Evolutionary conservation across 2,329 filamentous ascomycete genomes (phyloP), one percentile per base, ranked within the genome.

Genomic region (Cladosporium sp.): DNA sequence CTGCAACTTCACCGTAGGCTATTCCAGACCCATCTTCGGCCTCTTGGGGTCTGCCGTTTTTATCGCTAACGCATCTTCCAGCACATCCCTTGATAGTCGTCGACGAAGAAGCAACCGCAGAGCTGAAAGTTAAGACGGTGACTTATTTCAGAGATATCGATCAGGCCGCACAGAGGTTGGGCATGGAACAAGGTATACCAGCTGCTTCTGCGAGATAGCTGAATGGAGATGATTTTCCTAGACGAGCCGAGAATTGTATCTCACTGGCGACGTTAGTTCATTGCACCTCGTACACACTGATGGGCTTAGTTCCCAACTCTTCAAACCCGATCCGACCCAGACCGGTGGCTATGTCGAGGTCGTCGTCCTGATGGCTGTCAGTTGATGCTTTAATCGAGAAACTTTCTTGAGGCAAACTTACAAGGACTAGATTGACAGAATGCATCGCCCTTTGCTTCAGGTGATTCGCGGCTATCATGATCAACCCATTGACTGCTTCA

Each of bases 1-100:
- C 75, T 93, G 38, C 89, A 95, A 67, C 73, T 92, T 55, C 89
- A 93, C 67, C 85, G 83, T 3, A 85, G 90, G 61, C 13, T 84
- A 89, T 60, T 83, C 86, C 11, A 34, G 4, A 15, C 32, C 12
- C 11, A 15, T 15, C 11, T 13, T 13, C 5, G 32, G 5, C n/a
- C 32, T 12, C 13, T 5, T 15, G 32, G 6, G 4, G n/a, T 7
- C 6, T 34, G 22, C 22, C 22, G 22, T 9, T n/a, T n/a, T n/a
- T n/a, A n/a, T 27, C 22, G 22, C 22, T 27, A 9, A 27, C 22
- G 22, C n/a, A 13, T 6, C 5, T 13, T 12, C 12, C 32, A 34
- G 32, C 20, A 3, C 20, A 17, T 17, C 84, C 88, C 47, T 82
- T 93, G 76, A 83, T 93, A 57, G 87, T 92, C 7, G 87, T 86